These are phyloP conservation scores for Eucalyptus polyanthemos DNA, from an alignment of 345 rosid genomes.

Conservation along the genomic window DNA sequence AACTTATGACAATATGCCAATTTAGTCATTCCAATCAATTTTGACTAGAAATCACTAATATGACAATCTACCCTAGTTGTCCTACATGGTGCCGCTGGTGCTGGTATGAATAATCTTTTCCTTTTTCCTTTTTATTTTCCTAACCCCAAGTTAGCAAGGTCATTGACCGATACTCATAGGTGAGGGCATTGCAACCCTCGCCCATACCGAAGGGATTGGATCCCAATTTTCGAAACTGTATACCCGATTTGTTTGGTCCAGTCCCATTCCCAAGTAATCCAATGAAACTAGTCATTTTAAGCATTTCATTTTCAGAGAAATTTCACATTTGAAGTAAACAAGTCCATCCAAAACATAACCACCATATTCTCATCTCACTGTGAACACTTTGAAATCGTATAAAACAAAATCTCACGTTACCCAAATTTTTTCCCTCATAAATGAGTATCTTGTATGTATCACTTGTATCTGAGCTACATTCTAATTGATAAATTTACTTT, in stretches of 20 bases:
- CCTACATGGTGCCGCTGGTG: fast-evolving
- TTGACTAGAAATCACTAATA: no score
- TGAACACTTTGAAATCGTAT: not conserved
- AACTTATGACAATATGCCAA: no score
- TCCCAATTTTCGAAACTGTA: no score
- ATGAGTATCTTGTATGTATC: not conserved
- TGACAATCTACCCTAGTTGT: no score
- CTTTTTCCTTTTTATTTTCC: no score
- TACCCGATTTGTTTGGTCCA: fast-evolving
- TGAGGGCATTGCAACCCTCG: no score
- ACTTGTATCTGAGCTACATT: not conserved
- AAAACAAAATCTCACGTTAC: not conserved
- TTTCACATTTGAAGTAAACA: not conserved
- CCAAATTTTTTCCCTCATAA: not conserved
- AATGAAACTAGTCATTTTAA: not conserved
- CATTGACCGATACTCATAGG: no score
- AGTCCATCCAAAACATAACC: not conserved
- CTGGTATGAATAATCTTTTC: no score
- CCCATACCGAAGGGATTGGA: no score
- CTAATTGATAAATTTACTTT: not conserved
- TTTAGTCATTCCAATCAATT: no score
- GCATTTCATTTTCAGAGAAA: not conserved
- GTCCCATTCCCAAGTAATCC: no score
- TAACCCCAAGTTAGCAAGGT: no score
- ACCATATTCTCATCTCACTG: not conserved